Conservation (phyloP, 176 grass and related monocot species). For the Phyllostachys edulis region DNA sequence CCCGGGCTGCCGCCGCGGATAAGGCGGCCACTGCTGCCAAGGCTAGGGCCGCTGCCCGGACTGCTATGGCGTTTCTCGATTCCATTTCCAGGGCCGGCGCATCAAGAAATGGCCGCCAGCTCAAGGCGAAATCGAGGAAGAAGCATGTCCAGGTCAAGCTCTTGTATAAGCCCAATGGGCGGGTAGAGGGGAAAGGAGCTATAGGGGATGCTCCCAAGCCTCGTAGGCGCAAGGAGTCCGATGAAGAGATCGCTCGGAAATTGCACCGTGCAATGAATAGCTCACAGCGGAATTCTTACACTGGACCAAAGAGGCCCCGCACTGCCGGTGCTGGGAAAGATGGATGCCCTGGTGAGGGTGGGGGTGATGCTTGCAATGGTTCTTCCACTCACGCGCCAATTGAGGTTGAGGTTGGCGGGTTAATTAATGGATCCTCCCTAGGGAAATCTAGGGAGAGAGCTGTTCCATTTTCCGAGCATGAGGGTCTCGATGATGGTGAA, state of each 20-base stretch:
- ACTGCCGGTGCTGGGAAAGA: background rate
- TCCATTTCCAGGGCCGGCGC: slow-evolving; percentile 49
- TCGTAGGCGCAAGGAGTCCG: slow-evolving; percentile 26
- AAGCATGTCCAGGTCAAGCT: slow-evolving; percentile 69
- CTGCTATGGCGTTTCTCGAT: slow-evolving; percentile 72
- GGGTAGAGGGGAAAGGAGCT: slow-evolving; percentile 2
- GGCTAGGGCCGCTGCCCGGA: slow-evolving; percentile 72
- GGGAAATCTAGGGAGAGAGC: slow-evolving; percentile 36
- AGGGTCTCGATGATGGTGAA: background rate
- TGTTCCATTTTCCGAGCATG: slow-evolving; percentile 12
- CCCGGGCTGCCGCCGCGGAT: slow-evolving; percentile 51
- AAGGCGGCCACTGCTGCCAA: slow-evolving; percentile 69
- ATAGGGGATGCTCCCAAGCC: slow-evolving; percentile 15
- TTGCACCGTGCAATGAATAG: slow-evolving; percentile 66
- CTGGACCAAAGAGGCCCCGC: slow-evolving; percentile 39
- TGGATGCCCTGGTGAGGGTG: background rate
- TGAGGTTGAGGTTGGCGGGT: background rate
- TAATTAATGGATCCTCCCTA: slow-evolving; percentile 28
- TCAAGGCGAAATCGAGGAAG: slow-evolving; percentile 61
- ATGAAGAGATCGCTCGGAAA: slow-evolving; percentile 58
- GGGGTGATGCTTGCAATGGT: slow-evolving; percentile 29
- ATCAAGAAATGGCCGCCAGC: slow-evolving; percentile 46
- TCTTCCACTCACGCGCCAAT: background rate
- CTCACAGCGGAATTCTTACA: slow-evolving; percentile 52
- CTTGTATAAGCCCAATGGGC: slow-evolving; percentile 62